Base-by-base conservation (phyloP, 805 yeast species). In the Metschnikowia continentalis region DNA sequence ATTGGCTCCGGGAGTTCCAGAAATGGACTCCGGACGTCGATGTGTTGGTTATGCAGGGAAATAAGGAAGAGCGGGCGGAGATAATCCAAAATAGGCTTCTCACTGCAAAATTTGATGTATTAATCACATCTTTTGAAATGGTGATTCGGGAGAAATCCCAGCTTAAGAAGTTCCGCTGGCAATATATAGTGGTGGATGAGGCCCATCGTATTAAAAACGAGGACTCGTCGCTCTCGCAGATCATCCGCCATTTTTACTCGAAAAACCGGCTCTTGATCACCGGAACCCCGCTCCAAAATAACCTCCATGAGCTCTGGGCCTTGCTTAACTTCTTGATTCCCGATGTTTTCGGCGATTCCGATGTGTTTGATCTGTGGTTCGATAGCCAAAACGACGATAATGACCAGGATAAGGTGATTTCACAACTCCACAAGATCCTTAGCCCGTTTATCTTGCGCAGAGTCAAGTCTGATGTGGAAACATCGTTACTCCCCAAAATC, bases 151-250 rank as follows among this genome's bases (percentile, higher is more conserved):
- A 92, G 65, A 92, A 92, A 66, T 64, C 88, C 15, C 80, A 81
- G 41, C 74, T 94, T 60, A 87, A 87, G 61, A 90, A 87, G 65
- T 72, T 92, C 51, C 84, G 86, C 46, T 92, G 98, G 98, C 91
- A 91, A 69, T 92, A 92, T 66, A 84, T 94, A 50, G 79, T 94
- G 19, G 89, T 92, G 47, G 99, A 92, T 71, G 97, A 91, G 69
- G 98, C 98, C 2, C 99, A 92, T 68, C 81, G 98, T 65, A 92
- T 92, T 65, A 92, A 92, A 65, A 94, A 94, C 66, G 98, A 94
- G 64, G 95, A 89, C 62, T 85, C 95, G 57, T 84, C 94, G 36
- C 74, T 92, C 46, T 90, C 97, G 1, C 97, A 92, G 68, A 91
- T 94, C 56, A 91, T 94, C 53, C 80, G 98, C 56, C 68, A 90